Percentiles rank a stretch among this genome's conserved stretches.
These are phyloP conservation scores for Brassica rapa DNA, from an alignment of 345 rosid species.

Conservation along the genomic window DNA sequence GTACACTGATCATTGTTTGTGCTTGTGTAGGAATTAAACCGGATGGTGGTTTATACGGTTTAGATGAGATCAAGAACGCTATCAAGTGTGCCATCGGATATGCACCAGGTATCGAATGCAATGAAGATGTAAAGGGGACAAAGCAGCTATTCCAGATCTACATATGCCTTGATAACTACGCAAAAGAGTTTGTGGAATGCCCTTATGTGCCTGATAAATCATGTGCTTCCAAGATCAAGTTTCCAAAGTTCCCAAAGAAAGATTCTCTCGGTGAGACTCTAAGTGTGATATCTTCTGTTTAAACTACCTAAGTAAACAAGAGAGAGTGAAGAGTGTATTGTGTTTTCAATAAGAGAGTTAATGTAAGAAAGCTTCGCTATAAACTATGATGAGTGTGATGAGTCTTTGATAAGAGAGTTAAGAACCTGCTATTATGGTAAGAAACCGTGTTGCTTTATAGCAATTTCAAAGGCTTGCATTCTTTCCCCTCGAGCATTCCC, in stretches of 20 bases:
- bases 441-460: constrained; percentile 68
- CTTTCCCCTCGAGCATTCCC: constrained; percentile 75
- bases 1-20: background rate
- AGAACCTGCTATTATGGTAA: constrained; percentile 58
- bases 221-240: constrained; percentile 62
- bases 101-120: constrained; percentile 70
- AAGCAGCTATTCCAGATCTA: constrained; percentile 70
- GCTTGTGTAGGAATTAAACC: constrained; percentile 59
- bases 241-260: constrained; percentile 48
- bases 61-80: constrained; percentile 56
- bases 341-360: constrained; percentile 25
- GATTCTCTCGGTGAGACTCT: constrained; percentile 4
- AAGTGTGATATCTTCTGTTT: constrained; percentile 25
- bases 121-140: constrained; percentile 49
- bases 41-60: constrained; percentile 51
- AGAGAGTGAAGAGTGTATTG: background rate
- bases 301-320: constrained; percentile 10
- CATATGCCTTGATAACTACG: constrained; percentile 65
- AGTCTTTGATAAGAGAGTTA: background rate
- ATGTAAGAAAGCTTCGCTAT: background rate
- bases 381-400: background rate
- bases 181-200: constrained; percentile 62
- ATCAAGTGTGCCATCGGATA: constrained; percentile 51
- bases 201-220: constrained; percentile 49
- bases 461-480: constrained; percentile 79